Evolutionary conservation across 352 stramenopile genomes (phyloP), one percentile per base, ranked within the genome.

Genomic region (Globisporangium okanoganense): DNA sequence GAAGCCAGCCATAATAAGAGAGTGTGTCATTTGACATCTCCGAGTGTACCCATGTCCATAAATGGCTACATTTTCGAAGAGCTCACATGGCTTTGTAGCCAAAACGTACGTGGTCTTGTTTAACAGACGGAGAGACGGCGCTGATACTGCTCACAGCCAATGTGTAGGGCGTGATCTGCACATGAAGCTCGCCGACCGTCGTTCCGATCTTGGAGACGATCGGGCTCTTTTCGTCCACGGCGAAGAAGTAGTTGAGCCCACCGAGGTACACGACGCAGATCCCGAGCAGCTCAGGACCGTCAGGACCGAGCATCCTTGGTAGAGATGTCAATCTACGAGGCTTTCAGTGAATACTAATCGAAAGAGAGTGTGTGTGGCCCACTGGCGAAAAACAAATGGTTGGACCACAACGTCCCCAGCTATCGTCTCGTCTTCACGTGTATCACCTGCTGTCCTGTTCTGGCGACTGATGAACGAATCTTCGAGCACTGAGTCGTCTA

Each of bases 241-340:
- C 40, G 55, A 86, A 82, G 57, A 88, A 86, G 67, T 88, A 86
- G 71, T 78, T 85, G 59, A 88, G 75, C 2, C 69, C 69, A 33
- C 79, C 79, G 16, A 88, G 65, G 48, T 86, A 82, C 48, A 86
- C 65, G 13, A 84, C 44, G n/a, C 76, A 78, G 29, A 78, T 75
- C 14, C 79, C 79, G 7, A 88, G 62, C n/a, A 74, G 48, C 44
- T 80, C 72, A n/a, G n/a, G n/a, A n/a, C n/a, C n/a, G n/a, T n/a
- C n/a, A n/a, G n/a, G n/a, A n/a, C n/a, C n/a, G 14, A 16, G 25
- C 25, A 53, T 56, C 16, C 2, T 40, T 55, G 2, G 5, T 38
- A 44, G 29, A 16, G 50, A 41, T 16, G 13, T 13, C 36, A 5
- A 43, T 43, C n/a, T n/a, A n/a, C n/a, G n/a, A n/a, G n/a, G n/a